phyloP scores from a whole-genome alignment of 129 eudicot genomes.

The Deinandra increscens region DNA sequence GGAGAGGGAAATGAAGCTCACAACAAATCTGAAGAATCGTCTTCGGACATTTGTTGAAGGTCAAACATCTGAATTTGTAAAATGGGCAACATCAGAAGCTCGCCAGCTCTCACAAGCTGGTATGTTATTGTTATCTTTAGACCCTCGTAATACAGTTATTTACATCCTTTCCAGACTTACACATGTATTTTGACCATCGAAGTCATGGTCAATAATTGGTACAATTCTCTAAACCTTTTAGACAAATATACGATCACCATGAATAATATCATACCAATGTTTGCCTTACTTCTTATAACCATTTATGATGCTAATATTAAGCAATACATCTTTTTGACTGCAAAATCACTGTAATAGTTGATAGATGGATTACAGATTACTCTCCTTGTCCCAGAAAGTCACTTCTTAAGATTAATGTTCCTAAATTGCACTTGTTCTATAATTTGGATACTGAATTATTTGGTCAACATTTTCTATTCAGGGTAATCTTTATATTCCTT shows the following conservation, averaged over 20 bases:
- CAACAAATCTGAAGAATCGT: conserved; percentile 51
- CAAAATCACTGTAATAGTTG: neutral
- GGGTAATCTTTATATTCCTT: neutral
- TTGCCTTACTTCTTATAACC: neutral
- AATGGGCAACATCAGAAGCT: conserved; percentile 81
- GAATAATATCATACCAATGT: neutral
- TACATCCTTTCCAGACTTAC: neutral
- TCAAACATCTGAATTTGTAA: conserved; percentile 57
- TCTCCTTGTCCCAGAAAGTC: conserved; percentile 6
- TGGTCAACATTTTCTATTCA: neutral
- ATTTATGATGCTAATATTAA: conserved; percentile 5
- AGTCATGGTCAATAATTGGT: neutral
- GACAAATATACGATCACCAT: neutral
- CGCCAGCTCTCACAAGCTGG: conserved; percentile 78
- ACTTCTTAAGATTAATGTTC: neutral
- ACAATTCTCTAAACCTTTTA: neutral
- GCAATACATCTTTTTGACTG: neutral
- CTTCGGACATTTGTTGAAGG: conserved; percentile 78
- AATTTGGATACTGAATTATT: neutral
- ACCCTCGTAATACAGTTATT: neutral
- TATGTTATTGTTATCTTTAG: conserved; percentile 31
- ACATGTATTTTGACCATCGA: conserved; percentile 6
- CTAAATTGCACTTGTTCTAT: neutral
- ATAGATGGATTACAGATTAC: neutral
- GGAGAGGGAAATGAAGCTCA: conserved; percentile 85